phyloP scores from a whole-genome alignment of 371 early-diverging fungal genomes.

The Lichtheimia corymbifera region DNA sequence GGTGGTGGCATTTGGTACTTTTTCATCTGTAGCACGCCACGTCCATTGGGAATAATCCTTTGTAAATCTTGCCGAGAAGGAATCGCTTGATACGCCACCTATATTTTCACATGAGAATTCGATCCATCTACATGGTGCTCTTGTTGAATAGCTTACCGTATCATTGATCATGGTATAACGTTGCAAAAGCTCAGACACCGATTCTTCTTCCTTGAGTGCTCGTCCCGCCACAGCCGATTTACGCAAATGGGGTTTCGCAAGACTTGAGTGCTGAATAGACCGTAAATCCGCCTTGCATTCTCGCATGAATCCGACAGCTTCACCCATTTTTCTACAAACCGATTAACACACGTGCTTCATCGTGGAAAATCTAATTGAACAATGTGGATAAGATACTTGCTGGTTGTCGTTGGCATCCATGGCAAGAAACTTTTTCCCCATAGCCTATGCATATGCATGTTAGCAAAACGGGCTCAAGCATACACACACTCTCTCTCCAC shows the following conservation, averaged over 20 bases:
- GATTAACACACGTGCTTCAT: too few species aligned
- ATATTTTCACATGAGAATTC: background rate
- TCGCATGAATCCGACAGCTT: conserved; percentile 61
- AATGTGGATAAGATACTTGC: conserved; percentile 36
- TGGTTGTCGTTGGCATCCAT: conserved; percentile 65
- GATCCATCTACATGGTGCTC: background rate
- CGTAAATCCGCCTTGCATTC: conserved; percentile 54
- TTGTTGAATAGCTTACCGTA: conserved; percentile 38
- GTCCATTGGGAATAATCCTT: conserved; percentile 60
- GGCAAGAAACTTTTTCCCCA: conserved; percentile 62
- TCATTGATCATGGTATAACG: conserved; percentile 59
- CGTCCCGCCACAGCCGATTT: conserved; percentile 49
- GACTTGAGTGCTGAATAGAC: conserved; percentile 52
- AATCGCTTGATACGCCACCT: conserved; percentile 55
- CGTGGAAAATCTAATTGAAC: background rate
- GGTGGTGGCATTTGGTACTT: conserved; percentile 50
- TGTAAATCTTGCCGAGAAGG: conserved; percentile 55
- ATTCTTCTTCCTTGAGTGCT: conserved; percentile 56
- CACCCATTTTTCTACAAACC: conserved; percentile 53
- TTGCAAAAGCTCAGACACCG: conserved; percentile 45
- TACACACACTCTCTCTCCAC: background rate
- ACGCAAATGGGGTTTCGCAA: conserved; percentile 43
- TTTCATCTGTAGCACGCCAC: conserved; percentile 53
- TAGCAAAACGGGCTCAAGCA: background rate
- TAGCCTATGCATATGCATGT: conserved; percentile 33